Conservation (phyloP, 1,284 basidiomycete genomes). For the Sporisorium graminicola region DNA sequence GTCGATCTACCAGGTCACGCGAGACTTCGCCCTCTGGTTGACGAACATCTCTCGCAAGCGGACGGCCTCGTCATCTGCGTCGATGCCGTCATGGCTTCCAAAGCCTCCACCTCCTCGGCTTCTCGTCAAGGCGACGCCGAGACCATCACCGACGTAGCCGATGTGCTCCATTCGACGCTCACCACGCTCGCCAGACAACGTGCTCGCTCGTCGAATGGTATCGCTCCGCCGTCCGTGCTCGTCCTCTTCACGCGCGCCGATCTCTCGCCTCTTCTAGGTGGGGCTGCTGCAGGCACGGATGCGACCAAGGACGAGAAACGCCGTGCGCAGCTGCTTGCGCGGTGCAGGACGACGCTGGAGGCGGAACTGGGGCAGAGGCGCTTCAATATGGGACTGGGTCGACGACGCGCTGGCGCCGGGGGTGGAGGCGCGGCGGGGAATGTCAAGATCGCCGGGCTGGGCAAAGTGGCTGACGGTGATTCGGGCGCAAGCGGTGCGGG, state of each 20-base stretch:
- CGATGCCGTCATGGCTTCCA: conserved; percentile 62
- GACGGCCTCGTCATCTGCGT: conserved; percentile 66
- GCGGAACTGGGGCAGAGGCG: conserved; percentile 56
- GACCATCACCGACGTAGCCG: conserved; percentile 49
- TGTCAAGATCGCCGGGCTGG: conserved; percentile 63
- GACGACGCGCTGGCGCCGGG: conserved; percentile 5
- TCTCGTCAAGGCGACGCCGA: conserved; percentile 24
- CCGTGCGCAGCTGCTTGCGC: conserved; percentile 55
- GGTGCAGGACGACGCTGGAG: conserved; percentile 61
- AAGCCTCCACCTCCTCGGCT: conserved; percentile 24
- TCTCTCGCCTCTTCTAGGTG: conserved; percentile 61
- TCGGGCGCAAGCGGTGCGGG: background rate
- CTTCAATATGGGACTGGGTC: conserved; percentile 55
- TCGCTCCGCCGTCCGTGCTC: conserved; percentile 53
- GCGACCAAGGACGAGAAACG: conserved; percentile 56
- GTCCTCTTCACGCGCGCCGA: conserved; percentile 66
- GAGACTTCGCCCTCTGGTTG: conserved; percentile 51
- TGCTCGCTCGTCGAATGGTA: conserved; percentile 2
- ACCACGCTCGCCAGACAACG: conserved; percentile 48
- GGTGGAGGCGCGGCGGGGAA: conserved; percentile 13
- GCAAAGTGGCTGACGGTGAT: conserved; percentile 48
- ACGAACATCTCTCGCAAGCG: conserved; percentile 49
- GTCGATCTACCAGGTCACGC: conserved; percentile 66
- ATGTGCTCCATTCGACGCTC: conserved; percentile 59
- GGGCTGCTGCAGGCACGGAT: conserved; percentile 40